Evolutionary conservation across 352 stramenopile genomes (phyloP).

Genomic region (Globisporangium rhizosaccharum): DNA sequence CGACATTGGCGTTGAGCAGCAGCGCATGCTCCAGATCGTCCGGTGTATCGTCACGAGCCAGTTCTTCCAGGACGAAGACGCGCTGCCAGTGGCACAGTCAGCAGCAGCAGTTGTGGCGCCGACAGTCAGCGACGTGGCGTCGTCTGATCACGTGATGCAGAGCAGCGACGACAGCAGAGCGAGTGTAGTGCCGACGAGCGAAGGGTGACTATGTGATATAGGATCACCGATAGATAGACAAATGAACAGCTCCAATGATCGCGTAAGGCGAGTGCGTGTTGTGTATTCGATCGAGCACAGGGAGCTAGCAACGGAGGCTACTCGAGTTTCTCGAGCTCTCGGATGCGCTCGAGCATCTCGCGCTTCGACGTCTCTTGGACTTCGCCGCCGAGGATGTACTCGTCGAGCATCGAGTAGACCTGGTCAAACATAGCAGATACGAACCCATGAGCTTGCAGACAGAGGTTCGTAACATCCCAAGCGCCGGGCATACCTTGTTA

Average conservation of each 20-base stretch:
- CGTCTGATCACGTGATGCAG: neutral
- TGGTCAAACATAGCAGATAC: slow-evolving; percentile 11
- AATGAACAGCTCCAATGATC: neutral
- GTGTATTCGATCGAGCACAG: neutral
- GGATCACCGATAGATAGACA: neutral
- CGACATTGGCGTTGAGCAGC: slow-evolving; percentile 63
- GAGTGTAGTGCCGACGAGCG: too few relatives aligned
- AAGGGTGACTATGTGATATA: too few relatives aligned
- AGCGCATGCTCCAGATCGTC: slow-evolving; percentile 75
- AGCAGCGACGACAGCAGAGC: neutral
- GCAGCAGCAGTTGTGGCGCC: neutral
- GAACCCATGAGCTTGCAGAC: neutral
- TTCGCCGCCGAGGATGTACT: slow-evolving; percentile 93
- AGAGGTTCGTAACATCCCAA: too few relatives aligned
- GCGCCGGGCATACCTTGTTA: slow-evolving; percentile 67
- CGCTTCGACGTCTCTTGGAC: slow-evolving; percentile 91
- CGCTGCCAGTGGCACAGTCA: neutral
- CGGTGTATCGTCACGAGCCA: slow-evolving; percentile 51
- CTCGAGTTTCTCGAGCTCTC: slow-evolving; percentile 90
- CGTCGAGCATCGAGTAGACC: slow-evolving; percentile 93
- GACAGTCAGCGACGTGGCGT: neutral
- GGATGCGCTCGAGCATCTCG: slow-evolving; percentile 91
- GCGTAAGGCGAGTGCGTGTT: neutral
- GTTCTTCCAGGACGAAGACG: slow-evolving; percentile 35
- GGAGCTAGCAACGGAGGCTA: slow-evolving; percentile 17